Percentiles rank a stretch among this genome's conserved stretches.
Conservation (phyloP, 2,329 filamentous ascomycete species). For the Pleoardoris graminearum region DNA sequence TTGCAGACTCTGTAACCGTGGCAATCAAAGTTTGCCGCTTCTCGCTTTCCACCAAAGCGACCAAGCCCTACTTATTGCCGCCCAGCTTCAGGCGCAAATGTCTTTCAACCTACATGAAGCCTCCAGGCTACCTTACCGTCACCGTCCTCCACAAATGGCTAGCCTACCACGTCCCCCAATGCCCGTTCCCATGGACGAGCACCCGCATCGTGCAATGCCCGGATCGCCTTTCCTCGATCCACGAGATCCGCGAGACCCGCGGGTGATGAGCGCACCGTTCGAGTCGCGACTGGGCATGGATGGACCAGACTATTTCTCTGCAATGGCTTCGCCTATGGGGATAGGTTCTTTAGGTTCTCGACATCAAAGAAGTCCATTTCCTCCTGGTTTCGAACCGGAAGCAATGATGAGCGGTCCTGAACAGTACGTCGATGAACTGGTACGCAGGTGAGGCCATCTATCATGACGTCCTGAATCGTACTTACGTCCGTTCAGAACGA, state of each 20-base stretch:
- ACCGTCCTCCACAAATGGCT: conserved; percentile 5
- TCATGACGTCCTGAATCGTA: background rate
- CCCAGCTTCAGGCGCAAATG: background rate
- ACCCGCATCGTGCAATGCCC: conserved; percentile 12
- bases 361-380: conserved; percentile 8
- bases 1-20: background rate
- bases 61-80: background rate
- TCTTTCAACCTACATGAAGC: background rate
- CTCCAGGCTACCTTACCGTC: conserved; percentile 3
- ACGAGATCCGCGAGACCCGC: conserved; percentile 16
- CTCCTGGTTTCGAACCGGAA: conserved; percentile 18
- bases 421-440: conserved; percentile 22
- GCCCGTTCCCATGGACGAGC: conserved; percentile 12
- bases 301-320: conserved; percentile 18
- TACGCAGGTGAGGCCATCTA: conserved; percentile 17
- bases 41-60: background rate
- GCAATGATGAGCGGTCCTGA: conserved; percentile 13
- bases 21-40: conserved; percentile 7
- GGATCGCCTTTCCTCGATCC: conserved; percentile 16
- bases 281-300: conserved; percentile 17
- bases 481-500: conserved; percentile 19
- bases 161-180: conserved; percentile 13
- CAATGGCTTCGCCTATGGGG: conserved; percentile 11
- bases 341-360: conserved; percentile 12
- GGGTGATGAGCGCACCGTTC: conserved; percentile 15